Conservation (phyloP, 2,329 filamentous ascomycete species). For the Hirsutella minnesotensis region DNA sequence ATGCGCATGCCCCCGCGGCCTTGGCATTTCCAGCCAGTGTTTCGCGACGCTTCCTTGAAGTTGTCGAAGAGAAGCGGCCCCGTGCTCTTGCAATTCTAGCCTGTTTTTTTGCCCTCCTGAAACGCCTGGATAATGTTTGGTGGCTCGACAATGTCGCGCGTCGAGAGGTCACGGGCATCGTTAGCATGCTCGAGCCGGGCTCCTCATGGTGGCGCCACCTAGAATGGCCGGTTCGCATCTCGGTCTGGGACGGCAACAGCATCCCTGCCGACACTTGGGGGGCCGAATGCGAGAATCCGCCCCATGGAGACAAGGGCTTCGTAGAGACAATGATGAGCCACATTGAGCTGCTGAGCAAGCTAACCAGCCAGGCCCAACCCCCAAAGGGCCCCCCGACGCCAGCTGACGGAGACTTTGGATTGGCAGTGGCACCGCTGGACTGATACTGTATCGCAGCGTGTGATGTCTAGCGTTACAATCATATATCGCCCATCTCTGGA, state of each 20-base stretch:
- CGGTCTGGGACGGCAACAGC: slow-evolving; percentile 39
- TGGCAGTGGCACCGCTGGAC: slow-evolving; percentile 20
- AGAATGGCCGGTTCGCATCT: slow-evolving; percentile 48
- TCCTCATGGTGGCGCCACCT: slow-evolving; percentile 50
- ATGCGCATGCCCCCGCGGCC: slow-evolving; percentile 44
- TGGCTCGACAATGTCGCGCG: slow-evolving; percentile 58
- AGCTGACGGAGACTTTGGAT: slow-evolving; percentile 18
- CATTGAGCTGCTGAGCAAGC: slow-evolving; percentile 27
- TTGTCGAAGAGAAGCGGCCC: slow-evolving; percentile 45
- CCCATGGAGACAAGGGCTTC: slow-evolving; percentile 20
- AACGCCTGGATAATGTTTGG: slow-evolving; percentile 51
- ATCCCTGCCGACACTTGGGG: slow-evolving; percentile 49
- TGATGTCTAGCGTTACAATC: too few relatives aligned
- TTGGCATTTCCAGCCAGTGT: slow-evolving; percentile 55
- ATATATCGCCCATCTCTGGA: too few relatives aligned
- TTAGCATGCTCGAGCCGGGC: slow-evolving; percentile 44
- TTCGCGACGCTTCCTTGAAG: slow-evolving; percentile 46
- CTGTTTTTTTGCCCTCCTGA: slow-evolving; percentile 55
- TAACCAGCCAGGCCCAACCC: slow-evolving; percentile 18
- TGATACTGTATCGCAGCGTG: slow-evolving; percentile 7
- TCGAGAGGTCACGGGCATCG: slow-evolving; percentile 52
- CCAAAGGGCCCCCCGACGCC: slow-evolving; percentile 14
- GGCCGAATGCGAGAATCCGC: slow-evolving; percentile 33
- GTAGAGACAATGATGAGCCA: slow-evolving; percentile 26
- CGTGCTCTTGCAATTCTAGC: slow-evolving; percentile 52